These are phyloP conservation scores for Ganoderma lingzhi DNA, from an alignment of 1,284 basidiomycete genomes.

Conservation along the genomic window DNA sequence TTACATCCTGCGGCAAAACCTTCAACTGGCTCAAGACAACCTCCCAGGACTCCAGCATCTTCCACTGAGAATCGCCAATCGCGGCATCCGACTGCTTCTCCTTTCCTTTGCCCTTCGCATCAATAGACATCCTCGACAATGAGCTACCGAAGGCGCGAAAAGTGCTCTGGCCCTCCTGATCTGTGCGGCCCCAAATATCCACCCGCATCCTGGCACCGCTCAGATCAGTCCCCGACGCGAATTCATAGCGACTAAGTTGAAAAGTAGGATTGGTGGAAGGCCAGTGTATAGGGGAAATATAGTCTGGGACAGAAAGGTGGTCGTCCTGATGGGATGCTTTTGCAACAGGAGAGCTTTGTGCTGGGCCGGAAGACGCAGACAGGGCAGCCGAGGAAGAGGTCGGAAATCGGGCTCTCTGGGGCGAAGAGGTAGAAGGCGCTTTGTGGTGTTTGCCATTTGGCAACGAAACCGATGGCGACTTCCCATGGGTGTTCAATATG, in stretches of 20 bases:
- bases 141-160: background rate
- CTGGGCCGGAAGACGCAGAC: constrained; percentile 13
- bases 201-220: constrained; percentile 58
- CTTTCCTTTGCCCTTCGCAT: constrained; percentile 56
- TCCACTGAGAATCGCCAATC: constrained; percentile 56
- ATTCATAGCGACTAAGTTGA: constrained; percentile 54
- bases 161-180: background rate
- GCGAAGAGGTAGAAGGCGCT: constrained; percentile 21
- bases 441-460: constrained; percentile 24
- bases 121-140: background rate
- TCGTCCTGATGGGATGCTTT: constrained; percentile 5
- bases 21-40: constrained; percentile 68
- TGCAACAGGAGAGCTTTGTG: background rate
- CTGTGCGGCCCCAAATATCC: constrained; percentile 62
- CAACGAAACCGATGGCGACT: constrained; percentile 25
- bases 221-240: constrained; percentile 56
- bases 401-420: constrained; percentile 27
- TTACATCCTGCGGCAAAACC: constrained; percentile 69
- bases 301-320: constrained; percentile 55
- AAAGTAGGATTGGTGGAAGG: constrained; percentile 85
- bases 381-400: constrained; percentile 15
- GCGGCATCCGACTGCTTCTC: constrained; percentile 38
- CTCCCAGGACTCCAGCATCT: constrained; percentile 72
- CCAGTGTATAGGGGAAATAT: constrained; percentile 73
- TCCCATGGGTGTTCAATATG: constrained; percentile 17